Conservation (phyloP, 257 asterid species). For the Haberlea rhodopensis region DNA sequence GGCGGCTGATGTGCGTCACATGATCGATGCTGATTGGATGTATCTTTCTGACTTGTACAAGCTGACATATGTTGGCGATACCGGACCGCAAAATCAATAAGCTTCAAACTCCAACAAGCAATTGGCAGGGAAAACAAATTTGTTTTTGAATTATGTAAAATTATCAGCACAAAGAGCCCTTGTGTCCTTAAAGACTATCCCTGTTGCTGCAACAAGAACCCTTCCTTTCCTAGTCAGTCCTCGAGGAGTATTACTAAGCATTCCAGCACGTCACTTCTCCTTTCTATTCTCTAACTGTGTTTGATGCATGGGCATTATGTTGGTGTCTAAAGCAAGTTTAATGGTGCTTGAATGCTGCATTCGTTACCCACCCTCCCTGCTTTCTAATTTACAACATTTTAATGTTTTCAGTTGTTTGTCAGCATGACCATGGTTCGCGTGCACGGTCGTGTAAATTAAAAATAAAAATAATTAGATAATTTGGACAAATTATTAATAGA, state of each 20-base stretch:
- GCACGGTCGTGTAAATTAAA: too few species aligned
- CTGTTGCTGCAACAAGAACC: conserved; percentile 76
- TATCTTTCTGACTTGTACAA: conserved; percentile 53
- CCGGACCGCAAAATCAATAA: conserved; percentile 21
- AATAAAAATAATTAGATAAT: too few species aligned
- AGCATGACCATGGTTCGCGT: too few species aligned
- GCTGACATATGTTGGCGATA: conserved; percentile 25
- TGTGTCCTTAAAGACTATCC: conserved; percentile 57
- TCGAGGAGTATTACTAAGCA: conserved; percentile 62
- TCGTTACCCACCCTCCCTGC: background rate
- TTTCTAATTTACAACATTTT: background rate
- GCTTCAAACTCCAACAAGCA: conserved; percentile 15
- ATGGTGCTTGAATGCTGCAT: background rate
- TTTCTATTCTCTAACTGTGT: conserved; percentile 12
- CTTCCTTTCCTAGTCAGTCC: conserved; percentile 69
- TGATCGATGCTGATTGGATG: conserved; percentile 80
- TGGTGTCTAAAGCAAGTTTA: background rate
- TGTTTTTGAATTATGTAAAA: conserved; percentile 41
- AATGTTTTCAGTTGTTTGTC: background rate
- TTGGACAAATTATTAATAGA: too few species aligned
- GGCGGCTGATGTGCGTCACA: conserved; percentile 54
- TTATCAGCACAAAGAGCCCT: conserved; percentile 63
- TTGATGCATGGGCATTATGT: background rate
- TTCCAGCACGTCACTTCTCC: conserved; percentile 55
- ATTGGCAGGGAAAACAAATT: conserved; percentile 18